Conservation (phyloP, 768 basidiomycete genomes). For the Coprinopsis cinerea region DNA sequence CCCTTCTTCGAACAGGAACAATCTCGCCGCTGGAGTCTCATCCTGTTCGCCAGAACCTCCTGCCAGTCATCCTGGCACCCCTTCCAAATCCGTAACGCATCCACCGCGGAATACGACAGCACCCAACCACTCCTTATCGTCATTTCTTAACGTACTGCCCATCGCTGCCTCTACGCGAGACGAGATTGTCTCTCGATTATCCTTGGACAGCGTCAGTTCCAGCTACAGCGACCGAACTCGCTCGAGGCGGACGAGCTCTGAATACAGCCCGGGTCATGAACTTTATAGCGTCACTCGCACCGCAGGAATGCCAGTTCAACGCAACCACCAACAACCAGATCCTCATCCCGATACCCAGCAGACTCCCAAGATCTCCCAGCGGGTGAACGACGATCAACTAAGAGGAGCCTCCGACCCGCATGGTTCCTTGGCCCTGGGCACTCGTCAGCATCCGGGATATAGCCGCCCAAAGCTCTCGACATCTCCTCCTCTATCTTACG, state of each 20-base stretch:
- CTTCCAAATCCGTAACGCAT: not conserved
- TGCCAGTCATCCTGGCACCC: not conserved
- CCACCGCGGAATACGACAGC: conserved; percentile 25
- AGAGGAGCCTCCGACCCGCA: conserved; percentile 3
- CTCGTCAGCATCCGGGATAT: conserved; percentile 14
- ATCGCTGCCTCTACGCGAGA: conserved; percentile 50
- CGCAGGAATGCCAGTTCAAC: not conserved
- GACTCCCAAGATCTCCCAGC: conserved; percentile 20
- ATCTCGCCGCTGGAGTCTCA: too few relatives aligned
- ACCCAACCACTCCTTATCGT: conserved; percentile 32
- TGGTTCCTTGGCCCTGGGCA: conserved; percentile 1
- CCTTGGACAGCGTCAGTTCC: conserved; percentile 46
- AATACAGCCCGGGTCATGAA: conserved; percentile 37
- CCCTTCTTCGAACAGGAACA: conserved; percentile 29
- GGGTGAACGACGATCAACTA: not conserved
- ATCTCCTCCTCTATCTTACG: conserved; percentile 28
- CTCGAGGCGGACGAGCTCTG: conserved; percentile 22
- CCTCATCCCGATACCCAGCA: conserved; percentile 15
- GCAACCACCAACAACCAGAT: conserved; percentile 10
- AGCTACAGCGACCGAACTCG: conserved; percentile 31
- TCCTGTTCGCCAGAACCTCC: conserved; percentile 6
- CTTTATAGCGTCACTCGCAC: conserved; percentile 32
- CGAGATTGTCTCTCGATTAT: conserved; percentile 48
- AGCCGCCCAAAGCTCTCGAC: conserved; percentile 20
- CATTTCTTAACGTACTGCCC: conserved; percentile 41